phyloP scores from a whole-genome alignment of 495 filamentous ascomycete species.

The Platismatia glauca region DNA sequence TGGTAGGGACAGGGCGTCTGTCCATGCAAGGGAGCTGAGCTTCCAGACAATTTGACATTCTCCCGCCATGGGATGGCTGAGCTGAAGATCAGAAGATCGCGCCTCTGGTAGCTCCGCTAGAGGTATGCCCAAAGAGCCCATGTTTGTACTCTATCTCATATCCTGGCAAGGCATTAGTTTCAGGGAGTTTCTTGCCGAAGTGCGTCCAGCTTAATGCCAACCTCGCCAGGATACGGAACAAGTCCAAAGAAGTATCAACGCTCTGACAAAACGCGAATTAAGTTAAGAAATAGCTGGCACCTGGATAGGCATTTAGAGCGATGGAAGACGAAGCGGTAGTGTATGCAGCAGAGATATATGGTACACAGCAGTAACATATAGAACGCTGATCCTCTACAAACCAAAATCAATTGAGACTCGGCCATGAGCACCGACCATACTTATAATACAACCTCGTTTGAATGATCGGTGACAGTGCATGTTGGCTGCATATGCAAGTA shows the following conservation, averaged over 20 bases:
- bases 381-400: background rate
- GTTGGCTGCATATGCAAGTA: background rate
- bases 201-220: too few relatives aligned
- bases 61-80: slow-evolving; percentile 13
- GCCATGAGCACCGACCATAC: background rate
- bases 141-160: background rate
- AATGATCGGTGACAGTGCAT: background rate
- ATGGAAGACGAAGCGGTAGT: background rate
- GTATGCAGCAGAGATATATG: background rate
- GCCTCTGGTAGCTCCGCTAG: slow-evolving; percentile 6
- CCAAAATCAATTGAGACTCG: background rate
- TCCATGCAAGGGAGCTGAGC: slow-evolving; percentile 13
- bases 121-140: background rate
- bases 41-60: slow-evolving; percentile 13
- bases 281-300: background rate
- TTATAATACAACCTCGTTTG: background rate
- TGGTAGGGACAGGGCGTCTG: slow-evolving; percentile 12
- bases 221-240: too few relatives aligned
- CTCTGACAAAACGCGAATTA: background rate
- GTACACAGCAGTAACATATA: background rate
- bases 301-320: background rate
- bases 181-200: too few relatives aligned
- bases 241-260: background rate
- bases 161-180: too few relatives aligned
- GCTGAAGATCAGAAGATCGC: slow-evolving; percentile 7